Conservation (phyloP, 768 basidiomycete genomes). For the Bullera alba region DNA sequence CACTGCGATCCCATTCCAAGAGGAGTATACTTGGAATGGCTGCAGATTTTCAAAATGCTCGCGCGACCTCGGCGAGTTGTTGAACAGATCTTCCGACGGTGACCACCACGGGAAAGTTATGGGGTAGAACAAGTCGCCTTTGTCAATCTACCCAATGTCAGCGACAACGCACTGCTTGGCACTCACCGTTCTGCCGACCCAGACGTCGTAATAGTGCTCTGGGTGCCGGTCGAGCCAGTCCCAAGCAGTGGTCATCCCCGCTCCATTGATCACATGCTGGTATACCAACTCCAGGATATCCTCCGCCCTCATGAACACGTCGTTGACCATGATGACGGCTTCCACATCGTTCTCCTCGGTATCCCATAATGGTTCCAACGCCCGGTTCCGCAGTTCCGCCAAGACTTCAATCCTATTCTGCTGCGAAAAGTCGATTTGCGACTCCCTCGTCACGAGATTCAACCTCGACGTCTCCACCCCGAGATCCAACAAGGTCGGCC, state of each 20-base stretch:
- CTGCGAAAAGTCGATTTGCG: slow-evolving; percentile 31
- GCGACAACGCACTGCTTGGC: background rate
- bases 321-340: slow-evolving; percentile 22
- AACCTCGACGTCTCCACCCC: slow-evolving; percentile 29
- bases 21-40: slow-evolving; percentile 42
- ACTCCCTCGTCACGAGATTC: slow-evolving; percentile 20
- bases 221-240: slow-evolving; percentile 42
- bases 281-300: slow-evolving; percentile 26
- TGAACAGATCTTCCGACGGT: slow-evolving; percentile 37
- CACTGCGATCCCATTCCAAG: slow-evolving; percentile 44
- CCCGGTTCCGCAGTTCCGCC: slow-evolving; percentile 37
- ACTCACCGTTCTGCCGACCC: slow-evolving; percentile 44
- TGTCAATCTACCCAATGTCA: background rate
- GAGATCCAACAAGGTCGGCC: slow-evolving; percentile 23
- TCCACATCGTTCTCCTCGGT: slow-evolving; percentile 10
- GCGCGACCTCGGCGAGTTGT: slow-evolving; percentile 17
- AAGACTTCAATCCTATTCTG: slow-evolving; percentile 40
- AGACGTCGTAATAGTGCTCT: slow-evolving; percentile 44
- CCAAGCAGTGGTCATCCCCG: slow-evolving; percentile 40
- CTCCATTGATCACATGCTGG: slow-evolving; percentile 30
- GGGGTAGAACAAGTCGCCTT: slow-evolving; percentile 43
- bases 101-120: slow-evolving; percentile 39
- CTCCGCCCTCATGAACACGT: slow-evolving; percentile 25
- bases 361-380: slow-evolving; percentile 36
- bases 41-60: slow-evolving; percentile 19